These are phyloP conservation scores for Rhodotorula sp. DNA, from an alignment of 1,284 basidiomycete species.

Conservation along the genomic window DNA sequence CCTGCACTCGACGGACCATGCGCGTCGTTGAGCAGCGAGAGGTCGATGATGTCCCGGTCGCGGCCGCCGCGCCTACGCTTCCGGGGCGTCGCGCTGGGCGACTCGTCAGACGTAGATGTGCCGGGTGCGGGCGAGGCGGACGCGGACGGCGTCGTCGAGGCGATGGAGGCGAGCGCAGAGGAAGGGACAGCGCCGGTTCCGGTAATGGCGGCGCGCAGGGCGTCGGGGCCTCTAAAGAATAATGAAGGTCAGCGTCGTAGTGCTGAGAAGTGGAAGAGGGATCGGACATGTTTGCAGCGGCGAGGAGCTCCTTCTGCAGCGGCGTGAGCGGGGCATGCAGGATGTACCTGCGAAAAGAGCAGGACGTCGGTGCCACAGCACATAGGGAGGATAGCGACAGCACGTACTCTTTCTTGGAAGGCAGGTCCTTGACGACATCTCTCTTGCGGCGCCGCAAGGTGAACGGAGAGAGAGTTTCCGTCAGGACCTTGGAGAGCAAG, in stretches of 20 bases:
- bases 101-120: conserved; percentile 64
- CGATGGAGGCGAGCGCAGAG: background rate
- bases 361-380: background rate
- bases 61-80: background rate
- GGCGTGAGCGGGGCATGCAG: conserved; percentile 85
- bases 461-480: conserved; percentile 91
- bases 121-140: conserved; percentile 59
- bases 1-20: background rate
- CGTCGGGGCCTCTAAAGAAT: background rate
- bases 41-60: conserved; percentile 1
- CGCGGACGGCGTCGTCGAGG: conserved; percentile 57
- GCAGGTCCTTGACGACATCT: conserved; percentile 81
- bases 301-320: conserved; percentile 79
- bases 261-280: too few species aligned
- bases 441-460: conserved; percentile 87
- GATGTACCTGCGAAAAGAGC: conserved; percentile 57
- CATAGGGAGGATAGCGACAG: conserved; percentile 3
- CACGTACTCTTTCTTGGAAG: conserved; percentile 55
- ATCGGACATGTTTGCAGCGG: conserved; percentile 52
- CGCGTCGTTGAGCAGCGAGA: conserved; percentile 70
- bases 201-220: background rate
- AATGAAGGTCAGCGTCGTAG: background rate
- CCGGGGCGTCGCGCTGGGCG: background rate
- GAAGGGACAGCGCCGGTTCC: conserved; percentile 59
- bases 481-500: conserved; percentile 73